Evolutionary conservation across 306 rosid genomes (phyloP).

Genomic region (Oemleria cerasiformis): DNA sequence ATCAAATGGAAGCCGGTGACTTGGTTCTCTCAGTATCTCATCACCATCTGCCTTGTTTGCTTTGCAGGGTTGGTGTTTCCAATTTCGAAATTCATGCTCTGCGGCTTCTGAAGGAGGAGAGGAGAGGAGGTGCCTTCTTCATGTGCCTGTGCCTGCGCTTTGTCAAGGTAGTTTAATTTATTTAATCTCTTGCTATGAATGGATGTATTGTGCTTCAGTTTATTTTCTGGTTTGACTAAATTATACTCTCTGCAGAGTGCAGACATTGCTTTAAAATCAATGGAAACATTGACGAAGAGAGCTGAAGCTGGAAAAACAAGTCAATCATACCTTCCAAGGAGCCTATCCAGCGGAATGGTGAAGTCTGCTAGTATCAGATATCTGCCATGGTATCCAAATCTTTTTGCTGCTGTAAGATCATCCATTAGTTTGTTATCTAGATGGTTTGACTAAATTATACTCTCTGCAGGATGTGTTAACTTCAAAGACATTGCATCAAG

Average conservation of each 20-base stretch:
- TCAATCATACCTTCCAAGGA: no score
- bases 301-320: neutral
- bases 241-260: neutral
- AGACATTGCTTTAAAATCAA: neutral
- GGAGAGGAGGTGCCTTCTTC: neutral
- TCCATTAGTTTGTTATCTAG: no score
- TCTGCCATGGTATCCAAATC: no score
- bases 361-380: no score
- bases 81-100: slow-evolving; percentile 64
- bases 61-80: slow-evolving; percentile 61
- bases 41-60: slow-evolving; percentile 52
- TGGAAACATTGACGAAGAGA: neutral
- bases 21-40: slow-evolving; percentile 43
- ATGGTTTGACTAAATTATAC: no score
- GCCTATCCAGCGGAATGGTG: no score
- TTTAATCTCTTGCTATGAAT: neutral
- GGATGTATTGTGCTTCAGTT: neutral
- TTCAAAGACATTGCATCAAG: no score
- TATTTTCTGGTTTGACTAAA: neutral
- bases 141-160: neutral
- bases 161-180: neutral
- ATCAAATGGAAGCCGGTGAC: slow-evolving; percentile 70
- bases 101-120: slow-evolving; percentile 41
- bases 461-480: no score
- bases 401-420: no score